A percentile compares a stretch with the other conserved stretches of the same genome.
Conservation (phyloP, 192 early-diverging fungal genomes). For the Glomus cerebriforme region DNA sequence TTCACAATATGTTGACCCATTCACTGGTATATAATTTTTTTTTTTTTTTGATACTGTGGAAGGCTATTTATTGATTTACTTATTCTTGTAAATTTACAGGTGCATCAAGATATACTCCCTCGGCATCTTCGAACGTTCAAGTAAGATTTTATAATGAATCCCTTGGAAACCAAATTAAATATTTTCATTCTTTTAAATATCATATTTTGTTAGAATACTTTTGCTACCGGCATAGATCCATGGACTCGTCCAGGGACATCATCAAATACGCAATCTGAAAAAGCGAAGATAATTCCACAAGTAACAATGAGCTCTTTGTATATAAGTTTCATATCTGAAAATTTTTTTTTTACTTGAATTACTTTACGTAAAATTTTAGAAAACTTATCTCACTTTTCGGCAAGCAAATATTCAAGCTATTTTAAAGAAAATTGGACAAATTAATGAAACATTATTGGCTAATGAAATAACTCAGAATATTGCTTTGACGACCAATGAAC, state of each 20-base stretch:
- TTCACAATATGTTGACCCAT: slow-evolving; percentile 49
- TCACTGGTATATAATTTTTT: slow-evolving; percentile 48
- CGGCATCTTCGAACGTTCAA: slow-evolving; percentile 21
- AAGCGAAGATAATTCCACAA: slow-evolving; percentile 34
- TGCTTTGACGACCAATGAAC: slow-evolving; percentile 28
- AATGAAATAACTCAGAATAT: slow-evolving; percentile 13
- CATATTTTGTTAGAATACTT: slow-evolving; percentile 25
- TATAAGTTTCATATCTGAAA: not conserved
- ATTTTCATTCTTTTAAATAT: slow-evolving; percentile 13
- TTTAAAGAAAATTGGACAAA: slow-evolving; percentile 70
- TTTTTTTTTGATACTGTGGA: not conserved
- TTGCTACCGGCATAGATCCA: slow-evolving; percentile 16
- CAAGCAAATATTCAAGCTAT: slow-evolving; percentile 72
- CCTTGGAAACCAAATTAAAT: too few species aligned
- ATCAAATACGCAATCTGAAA: slow-evolving; percentile 19
- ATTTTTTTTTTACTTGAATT: slow-evolving; percentile 1
- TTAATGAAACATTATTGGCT: slow-evolving; percentile 59
- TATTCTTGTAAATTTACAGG: slow-evolving; percentile 49
- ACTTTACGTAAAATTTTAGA: slow-evolving; percentile 32
- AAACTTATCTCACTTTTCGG: slow-evolving; percentile 63
- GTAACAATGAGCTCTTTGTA: not conserved
- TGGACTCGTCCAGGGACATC: slow-evolving; percentile 38
- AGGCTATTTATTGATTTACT: not conserved
- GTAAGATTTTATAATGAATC: not conserved
- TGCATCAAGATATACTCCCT: slow-evolving; percentile 63